Evolutionary conservation across 1,284 basidiomycete genomes (phyloP).

Genomic region (Sanghuangporus weigelae): DNA sequence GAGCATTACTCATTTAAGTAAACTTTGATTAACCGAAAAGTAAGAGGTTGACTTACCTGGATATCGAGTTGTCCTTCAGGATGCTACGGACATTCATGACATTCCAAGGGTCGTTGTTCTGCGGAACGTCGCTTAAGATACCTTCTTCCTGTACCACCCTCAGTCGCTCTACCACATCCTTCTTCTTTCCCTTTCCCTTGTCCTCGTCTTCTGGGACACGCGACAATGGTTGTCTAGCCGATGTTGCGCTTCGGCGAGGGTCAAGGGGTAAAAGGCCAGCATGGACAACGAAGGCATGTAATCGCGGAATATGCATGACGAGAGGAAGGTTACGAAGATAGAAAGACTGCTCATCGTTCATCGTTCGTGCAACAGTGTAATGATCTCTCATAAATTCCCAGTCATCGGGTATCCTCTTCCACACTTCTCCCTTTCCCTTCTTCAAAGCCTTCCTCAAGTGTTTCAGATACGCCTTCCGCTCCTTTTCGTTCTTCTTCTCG

Average conservation of each 20-base stretch:
- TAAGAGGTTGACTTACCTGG: slow-evolving; percentile 32
- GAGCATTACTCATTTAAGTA: neutral
- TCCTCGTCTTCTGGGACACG: slow-evolving; percentile 38
- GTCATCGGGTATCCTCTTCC: slow-evolving; percentile 47
- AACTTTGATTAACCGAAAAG: neutral
- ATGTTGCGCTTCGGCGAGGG: slow-evolving; percentile 42
- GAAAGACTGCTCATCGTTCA: slow-evolving; percentile 53
- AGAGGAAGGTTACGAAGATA: slow-evolving; percentile 73
- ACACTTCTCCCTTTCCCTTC: slow-evolving; percentile 40
- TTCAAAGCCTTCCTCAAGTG: slow-evolving; percentile 26
- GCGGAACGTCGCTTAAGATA: slow-evolving; percentile 58
- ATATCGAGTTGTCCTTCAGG: slow-evolving; percentile 45
- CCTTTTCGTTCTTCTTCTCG: slow-evolving; percentile 37
- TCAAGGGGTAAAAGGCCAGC: slow-evolving; percentile 76
- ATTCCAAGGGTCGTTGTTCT: slow-evolving; percentile 72
- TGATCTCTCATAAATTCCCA: slow-evolving; percentile 76
- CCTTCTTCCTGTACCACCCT: slow-evolving; percentile 52
- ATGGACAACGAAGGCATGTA: slow-evolving; percentile 78
- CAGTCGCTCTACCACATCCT: slow-evolving; percentile 22
- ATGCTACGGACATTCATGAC: slow-evolving; percentile 74
- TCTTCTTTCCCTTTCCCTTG: neutral
- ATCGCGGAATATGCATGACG: slow-evolving; percentile 67
- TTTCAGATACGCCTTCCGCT: slow-evolving; percentile 33
- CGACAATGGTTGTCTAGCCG: slow-evolving; percentile 61
- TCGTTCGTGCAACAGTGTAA: slow-evolving; percentile 63